These are phyloP conservation scores for Phalaenopsis aphrodite DNA, from an alignment of 106 monocot species.

Conservation along the genomic window DNA sequence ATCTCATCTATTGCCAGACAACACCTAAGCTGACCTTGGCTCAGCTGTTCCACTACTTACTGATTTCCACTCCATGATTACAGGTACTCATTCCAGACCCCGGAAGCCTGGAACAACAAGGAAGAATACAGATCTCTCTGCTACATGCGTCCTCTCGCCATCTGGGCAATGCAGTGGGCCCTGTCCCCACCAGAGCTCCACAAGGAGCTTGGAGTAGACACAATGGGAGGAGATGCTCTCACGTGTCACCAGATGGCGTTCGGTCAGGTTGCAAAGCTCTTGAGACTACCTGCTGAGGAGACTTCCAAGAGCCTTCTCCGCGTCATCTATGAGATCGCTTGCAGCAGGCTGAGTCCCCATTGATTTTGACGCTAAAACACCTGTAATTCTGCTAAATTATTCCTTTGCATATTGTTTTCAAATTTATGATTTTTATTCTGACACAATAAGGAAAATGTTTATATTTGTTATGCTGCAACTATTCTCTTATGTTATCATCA, in stretches of 20 bases:
- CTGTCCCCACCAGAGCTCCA: conserved; percentile 57
- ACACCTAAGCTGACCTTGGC: background rate
- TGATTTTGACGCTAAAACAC: background rate
- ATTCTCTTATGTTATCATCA: too few relatives aligned
- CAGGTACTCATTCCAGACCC: conserved; percentile 93
- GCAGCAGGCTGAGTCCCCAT: conserved; percentile 27
- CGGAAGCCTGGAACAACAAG: conserved; percentile 80
- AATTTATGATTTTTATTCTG: too few relatives aligned
- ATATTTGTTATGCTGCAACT: too few relatives aligned
- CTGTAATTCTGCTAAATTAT: too few relatives aligned
- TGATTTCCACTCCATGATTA: background rate
- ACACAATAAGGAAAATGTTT: too few relatives aligned
- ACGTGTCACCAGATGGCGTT: conserved; percentile 25
- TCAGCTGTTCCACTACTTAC: background rate
- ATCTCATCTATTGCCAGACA: too few relatives aligned
- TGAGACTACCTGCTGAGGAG: conserved; percentile 53
- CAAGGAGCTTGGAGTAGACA: conserved; percentile 23
- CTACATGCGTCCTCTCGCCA: conserved; percentile 94
- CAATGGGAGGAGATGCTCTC: conserved; percentile 6
- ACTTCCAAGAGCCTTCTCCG: conserved; percentile 38
- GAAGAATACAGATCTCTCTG: conserved; percentile 70
- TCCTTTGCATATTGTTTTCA: too few relatives aligned
- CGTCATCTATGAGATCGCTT: conserved; percentile 50
- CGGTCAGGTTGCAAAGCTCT: conserved; percentile 53
- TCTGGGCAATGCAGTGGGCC: conserved; percentile 99